Conservation (phyloP, 2,329 filamentous ascomycete genomes). For the Aquanectria penicillioides region DNA sequence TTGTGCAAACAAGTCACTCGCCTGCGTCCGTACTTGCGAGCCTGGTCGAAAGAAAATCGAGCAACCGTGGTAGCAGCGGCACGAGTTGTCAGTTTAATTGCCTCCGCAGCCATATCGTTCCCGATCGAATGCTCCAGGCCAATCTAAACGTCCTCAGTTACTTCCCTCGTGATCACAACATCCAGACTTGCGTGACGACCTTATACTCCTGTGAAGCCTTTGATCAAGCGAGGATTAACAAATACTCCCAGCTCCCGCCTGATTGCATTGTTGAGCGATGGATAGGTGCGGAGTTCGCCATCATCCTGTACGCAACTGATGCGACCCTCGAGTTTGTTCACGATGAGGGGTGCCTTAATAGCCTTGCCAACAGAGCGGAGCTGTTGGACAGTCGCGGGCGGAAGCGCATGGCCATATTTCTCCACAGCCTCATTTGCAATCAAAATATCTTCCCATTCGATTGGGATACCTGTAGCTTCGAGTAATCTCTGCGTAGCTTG, state of each 20-base stretch:
- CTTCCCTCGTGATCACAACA: constrained; percentile 18
- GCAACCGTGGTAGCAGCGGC: constrained; percentile 4
- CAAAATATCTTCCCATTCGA: constrained; percentile 11
- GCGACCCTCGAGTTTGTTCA: constrained; percentile 13
- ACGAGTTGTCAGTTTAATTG: constrained; percentile 14
- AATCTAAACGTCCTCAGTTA: constrained; percentile 15
- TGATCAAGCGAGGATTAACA: constrained; percentile 13
- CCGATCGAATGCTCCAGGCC: constrained; percentile 11
- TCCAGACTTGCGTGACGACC: constrained; percentile 2
- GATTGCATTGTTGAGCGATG: constrained; percentile 19
- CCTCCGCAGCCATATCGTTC: constrained; percentile 7
- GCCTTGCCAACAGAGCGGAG: constrained; percentile 4
- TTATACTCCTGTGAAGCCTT: constrained; percentile 9
- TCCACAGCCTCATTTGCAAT: constrained; percentile 11
- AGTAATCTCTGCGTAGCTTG: constrained; percentile 7
- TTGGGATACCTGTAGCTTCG: constrained; percentile 3
- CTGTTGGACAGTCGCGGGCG: background rate
- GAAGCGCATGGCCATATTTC: constrained; percentile 10
- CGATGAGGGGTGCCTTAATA: constrained; percentile 20
- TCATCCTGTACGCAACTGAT: constrained; percentile 13
- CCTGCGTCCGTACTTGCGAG: background rate
- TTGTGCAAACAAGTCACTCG: constrained; percentile 20
- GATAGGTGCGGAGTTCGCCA: background rate
- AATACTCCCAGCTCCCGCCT: constrained; percentile 11
- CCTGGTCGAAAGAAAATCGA: constrained; percentile 14